Percentiles rank a stretch among this genome's conserved stretches.
phyloP scores from a whole-genome alignment of 495 filamentous ascomycete genomes.

The Podospora pseudocomata region DNA sequence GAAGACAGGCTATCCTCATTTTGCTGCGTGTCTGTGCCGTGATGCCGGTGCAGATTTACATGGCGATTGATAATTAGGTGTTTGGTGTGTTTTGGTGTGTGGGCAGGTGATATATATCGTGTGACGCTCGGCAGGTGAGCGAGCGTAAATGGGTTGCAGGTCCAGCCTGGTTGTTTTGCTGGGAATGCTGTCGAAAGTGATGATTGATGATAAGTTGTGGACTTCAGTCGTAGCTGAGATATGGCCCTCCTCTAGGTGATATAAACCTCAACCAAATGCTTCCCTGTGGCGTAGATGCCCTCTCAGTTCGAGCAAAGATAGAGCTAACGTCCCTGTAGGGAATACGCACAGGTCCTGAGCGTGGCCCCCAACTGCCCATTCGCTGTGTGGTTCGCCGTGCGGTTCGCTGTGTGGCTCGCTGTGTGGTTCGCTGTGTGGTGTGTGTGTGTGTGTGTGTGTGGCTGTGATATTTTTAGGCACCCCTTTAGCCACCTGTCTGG shows the following conservation, averaged over 20 bases:
- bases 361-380: too few relatives aligned
- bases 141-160: background rate
- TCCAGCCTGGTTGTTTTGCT: background rate
- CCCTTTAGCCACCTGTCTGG: background rate
- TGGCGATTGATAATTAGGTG: background rate
- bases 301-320: background rate
- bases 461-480: background rate
- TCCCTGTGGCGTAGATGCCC: background rate
- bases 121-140: background rate
- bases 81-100: background rate
- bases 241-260: background rate
- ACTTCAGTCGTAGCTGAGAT: background rate
- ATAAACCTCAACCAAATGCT: background rate
- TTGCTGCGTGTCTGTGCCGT: background rate
- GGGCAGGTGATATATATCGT: background rate
- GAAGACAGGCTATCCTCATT: constrained; percentile 81
- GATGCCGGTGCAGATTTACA: background rate
- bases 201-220: background rate
- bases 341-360: background rate
- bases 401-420: too few relatives aligned
- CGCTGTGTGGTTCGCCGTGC: too few relatives aligned
- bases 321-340: background rate
- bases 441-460: background rate
- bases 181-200: background rate
- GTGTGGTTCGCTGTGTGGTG: too few relatives aligned